Base-by-base conservation (phyloP, 2,329 filamentous ascomycete genomes). In the Ophiostoma quercus region DNA sequence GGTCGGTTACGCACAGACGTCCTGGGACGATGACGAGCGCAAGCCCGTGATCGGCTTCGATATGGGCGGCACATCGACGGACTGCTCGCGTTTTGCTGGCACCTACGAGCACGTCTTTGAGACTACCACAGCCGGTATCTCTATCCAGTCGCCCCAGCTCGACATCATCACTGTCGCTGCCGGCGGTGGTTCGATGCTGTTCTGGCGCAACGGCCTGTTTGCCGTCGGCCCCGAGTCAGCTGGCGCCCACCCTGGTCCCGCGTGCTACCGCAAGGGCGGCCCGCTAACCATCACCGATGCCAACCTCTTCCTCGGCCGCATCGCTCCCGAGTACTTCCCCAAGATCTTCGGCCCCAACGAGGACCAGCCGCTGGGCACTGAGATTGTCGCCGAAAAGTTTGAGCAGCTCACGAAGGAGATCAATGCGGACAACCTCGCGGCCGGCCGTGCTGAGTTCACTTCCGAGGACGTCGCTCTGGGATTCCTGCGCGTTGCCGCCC, bases 121-220 rank as follows among this genome's bases (percentile, higher is more conserved):
- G 74, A 90, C 88, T 0, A 90, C 87, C 1, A 73, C 57, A 0
- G 93, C 94, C 0, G 94, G 93, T 19, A 91, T 96, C 0, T 93
- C 92, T 0, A 94, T 97, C 25, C 92, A 96, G 75, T 93, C 91
- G 0, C 93, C 94, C 0, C 92, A 96, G 76, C 84, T 97, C 0
- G 92, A 97, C 76, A 97, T 97, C 80, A 96, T 96, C 78, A 97
- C 94, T 0, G 94, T 97, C 0, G 93, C 93, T 5, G 93, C 94
- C 2, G 1, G 84, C 88, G 37, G 82, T 96, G 4, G 94, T 9
- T 72, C 72, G 8, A 82, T 87, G 19, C 80, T 93, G 0, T 89
- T 88, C 76, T 90, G 85, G 82, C 84, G 94, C 79, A 96, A 96
- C 73, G 92, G 93, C 0, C 82, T 97, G 0, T 96, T 97, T 73